These are phyloP conservation scores for Fusarium citri DNA, from an alignment of 2,329 filamentous ascomycete species.

Conservation along the genomic window DNA sequence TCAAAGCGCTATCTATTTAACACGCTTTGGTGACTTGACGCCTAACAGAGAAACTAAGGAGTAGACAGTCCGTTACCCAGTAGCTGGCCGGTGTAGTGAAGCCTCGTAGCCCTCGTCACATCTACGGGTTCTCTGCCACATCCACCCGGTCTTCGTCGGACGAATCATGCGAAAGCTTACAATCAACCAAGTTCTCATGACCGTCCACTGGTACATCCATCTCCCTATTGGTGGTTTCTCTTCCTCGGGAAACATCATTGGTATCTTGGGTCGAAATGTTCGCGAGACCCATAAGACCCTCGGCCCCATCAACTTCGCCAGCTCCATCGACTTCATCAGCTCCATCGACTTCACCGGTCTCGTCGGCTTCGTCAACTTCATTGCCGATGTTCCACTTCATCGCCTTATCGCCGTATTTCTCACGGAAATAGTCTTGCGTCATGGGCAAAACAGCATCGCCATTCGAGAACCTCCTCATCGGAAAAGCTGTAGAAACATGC, in stretches of 20 bases:
- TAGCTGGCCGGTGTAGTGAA: too few relatives aligned
- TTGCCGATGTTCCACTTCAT: conserved; percentile 8
- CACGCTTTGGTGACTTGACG: background rate
- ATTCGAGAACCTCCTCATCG: conserved; percentile 36
- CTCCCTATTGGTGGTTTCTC: background rate
- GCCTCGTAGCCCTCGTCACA: background rate
- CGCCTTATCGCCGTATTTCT: conserved; percentile 1
- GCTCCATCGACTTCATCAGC: background rate
- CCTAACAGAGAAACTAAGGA: too few relatives aligned
- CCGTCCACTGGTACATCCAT: background rate
- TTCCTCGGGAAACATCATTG: background rate
- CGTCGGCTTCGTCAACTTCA: background rate
- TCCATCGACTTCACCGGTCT: background rate
- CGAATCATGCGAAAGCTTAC: background rate
- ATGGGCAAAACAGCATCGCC: conserved; percentile 31
- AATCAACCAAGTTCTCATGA: background rate
- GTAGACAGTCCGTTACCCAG: too few relatives aligned
- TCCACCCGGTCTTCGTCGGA: background rate
- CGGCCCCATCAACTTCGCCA: background rate
- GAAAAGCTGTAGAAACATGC: conserved; percentile 29
- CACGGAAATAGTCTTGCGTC: conserved; percentile 5
- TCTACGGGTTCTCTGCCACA: background rate
- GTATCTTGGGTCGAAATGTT: background rate
- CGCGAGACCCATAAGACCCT: background rate
- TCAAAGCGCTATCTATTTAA: background rate